phyloP scores from a whole-genome alignment of 2,329 filamentous ascomycete genomes.

The Sarocladium strictum region DNA sequence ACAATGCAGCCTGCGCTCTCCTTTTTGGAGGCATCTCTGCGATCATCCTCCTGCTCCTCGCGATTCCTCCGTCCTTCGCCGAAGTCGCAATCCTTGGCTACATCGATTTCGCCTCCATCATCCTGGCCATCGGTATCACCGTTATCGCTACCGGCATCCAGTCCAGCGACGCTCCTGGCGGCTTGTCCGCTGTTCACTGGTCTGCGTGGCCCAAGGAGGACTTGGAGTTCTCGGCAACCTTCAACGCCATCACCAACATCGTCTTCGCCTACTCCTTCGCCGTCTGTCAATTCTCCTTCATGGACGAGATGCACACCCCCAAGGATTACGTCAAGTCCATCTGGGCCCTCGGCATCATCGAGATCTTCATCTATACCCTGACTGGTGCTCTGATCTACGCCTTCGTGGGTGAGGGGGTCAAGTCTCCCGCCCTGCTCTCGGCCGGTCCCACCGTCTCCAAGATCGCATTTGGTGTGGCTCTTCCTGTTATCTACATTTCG shows the following conservation, averaged over 20 bases:
- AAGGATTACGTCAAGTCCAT: constrained; percentile 48
- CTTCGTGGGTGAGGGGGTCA: constrained; percentile 58
- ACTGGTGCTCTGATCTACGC: constrained; percentile 64
- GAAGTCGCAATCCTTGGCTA: constrained; percentile 45
- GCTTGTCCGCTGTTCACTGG: constrained; percentile 29
- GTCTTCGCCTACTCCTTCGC: constrained; percentile 61
- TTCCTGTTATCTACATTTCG: constrained; percentile 69
- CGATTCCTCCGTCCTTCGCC: constrained; percentile 41
- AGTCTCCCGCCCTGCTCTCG: constrained; percentile 62
- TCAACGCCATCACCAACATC: constrained; percentile 61
- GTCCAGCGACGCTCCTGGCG: constrained; percentile 23
- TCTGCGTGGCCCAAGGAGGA: constrained; percentile 39
- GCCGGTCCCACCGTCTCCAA: constrained; percentile 54
- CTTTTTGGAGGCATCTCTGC: constrained; percentile 40
- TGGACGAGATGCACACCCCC: constrained; percentile 48
- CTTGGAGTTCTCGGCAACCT: constrained; percentile 46
- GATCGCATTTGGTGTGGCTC: constrained; percentile 62
- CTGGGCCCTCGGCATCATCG: constrained; percentile 53
- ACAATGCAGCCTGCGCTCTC: constrained; percentile 43
- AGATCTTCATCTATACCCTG: constrained; percentile 60
- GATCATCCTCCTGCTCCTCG: constrained; percentile 38
- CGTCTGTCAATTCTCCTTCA: constrained; percentile 46
- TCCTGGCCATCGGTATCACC: constrained; percentile 57
- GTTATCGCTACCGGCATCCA: constrained; percentile 59
- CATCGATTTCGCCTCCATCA: constrained; percentile 56